These are phyloP conservation scores for Acacia crassicarpa DNA, from an alignment of 306 rosid genomes.

Conservation along the genomic window DNA sequence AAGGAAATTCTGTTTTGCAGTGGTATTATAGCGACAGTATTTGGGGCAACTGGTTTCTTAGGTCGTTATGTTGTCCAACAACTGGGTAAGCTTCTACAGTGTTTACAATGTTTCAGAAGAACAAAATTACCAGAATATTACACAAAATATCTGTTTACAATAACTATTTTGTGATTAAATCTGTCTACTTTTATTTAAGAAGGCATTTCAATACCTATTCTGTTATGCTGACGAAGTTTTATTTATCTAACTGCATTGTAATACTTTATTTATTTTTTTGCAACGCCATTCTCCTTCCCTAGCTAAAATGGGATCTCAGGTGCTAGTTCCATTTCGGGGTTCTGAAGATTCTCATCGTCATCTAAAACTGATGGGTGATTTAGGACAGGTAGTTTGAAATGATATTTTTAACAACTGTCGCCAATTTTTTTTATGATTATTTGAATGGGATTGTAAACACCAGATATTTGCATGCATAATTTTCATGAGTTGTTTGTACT, in stretches of 20 bases:
- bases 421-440: background rate
- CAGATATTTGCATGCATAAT: background rate
- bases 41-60: slow-evolving; percentile 97
- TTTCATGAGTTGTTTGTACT: slow-evolving; percentile 27
- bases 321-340: slow-evolving; percentile 91
- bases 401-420: slow-evolving; percentile 7
- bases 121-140: background rate
- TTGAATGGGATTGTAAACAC: slow-evolving; percentile 4
- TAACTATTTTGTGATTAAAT: background rate
- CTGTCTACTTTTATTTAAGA: background rate
- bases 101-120: slow-evolving; percentile 15
- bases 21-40: slow-evolving; percentile 91
- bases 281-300: slow-evolving; percentile 37
- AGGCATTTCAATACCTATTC: background rate
- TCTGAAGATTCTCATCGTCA: slow-evolving; percentile 94
- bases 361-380: slow-evolving; percentile 97
- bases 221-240: background rate
- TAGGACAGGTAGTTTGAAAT: slow-evolving; percentile 81
- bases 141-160: background rate
- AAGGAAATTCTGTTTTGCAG: slow-evolving; percentile 50
- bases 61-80: slow-evolving; percentile 99
- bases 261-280: slow-evolving; percentile 6
- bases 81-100: slow-evolving; percentile 62
- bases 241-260: slow-evolving; percentile 5
- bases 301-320: slow-evolving; percentile 99